Evolutionary conservation across 2,329 filamentous ascomycete species (phyloP).

Genomic region (Exophiala bonariae): DNA sequence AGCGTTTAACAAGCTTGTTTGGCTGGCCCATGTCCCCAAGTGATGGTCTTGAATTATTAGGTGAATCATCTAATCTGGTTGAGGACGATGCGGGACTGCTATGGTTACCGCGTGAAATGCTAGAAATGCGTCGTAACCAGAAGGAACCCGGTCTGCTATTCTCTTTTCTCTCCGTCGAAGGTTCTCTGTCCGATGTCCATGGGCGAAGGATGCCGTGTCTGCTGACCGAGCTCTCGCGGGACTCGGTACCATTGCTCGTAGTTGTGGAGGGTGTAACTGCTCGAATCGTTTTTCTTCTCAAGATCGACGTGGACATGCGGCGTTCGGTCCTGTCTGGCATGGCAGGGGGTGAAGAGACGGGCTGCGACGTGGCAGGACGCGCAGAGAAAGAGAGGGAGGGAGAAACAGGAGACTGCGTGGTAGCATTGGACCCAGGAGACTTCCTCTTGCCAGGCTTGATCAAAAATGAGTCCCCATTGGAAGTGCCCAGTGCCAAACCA

Average conservation of each 20-base stretch:
- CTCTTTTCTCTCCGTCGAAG: conserved; percentile 22
- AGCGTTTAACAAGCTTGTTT: conserved; percentile 65
- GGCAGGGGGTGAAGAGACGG: conserved; percentile 11
- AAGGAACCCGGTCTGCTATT: conserved; percentile 17
- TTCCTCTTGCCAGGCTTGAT: conserved; percentile 37
- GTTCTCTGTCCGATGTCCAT: conserved; percentile 22
- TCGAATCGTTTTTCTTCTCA: conserved; percentile 16
- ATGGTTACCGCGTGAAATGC: conserved; percentile 18
- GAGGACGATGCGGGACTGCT: conserved; percentile 32
- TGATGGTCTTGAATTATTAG: conserved; percentile 9
- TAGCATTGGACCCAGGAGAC: conserved; percentile 33
- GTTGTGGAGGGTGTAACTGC: conserved; percentile 11
- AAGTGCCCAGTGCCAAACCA: conserved; percentile 58
- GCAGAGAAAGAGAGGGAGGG: conserved; percentile 30
- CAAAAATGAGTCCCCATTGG: conserved; percentile 34
- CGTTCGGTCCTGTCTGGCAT: conserved; percentile 15
- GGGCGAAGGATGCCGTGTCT: conserved; percentile 23
- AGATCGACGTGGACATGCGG: conserved; percentile 19
- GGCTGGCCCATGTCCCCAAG: conserved; percentile 37
- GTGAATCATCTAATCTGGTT: conserved; percentile 17
- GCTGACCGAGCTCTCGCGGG: conserved; percentile 27
- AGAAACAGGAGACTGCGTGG: conserved; percentile 18
- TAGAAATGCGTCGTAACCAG: conserved; percentile 28
- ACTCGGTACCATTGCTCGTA: conserved; percentile 15
- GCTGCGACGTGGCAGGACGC: conserved; percentile 29